Evolutionary conservation across 176 grass and related monocot species (phyloP), one percentile per base, ranked within the genome.

Genomic region (Microstegium vimineum): DNA sequence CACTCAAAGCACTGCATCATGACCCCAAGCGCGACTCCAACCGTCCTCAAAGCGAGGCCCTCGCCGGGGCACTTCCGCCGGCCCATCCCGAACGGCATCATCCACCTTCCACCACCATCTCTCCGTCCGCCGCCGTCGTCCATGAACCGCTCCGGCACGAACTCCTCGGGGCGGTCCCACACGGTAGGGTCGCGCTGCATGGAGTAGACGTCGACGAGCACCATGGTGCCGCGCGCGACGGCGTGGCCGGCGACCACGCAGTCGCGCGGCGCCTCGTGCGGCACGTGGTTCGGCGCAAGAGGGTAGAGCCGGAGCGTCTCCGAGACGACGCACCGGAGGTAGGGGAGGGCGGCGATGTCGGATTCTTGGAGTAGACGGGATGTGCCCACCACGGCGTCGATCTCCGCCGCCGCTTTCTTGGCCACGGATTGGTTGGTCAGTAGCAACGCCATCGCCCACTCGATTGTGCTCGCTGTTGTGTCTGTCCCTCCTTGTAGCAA

Each of bases 1-100:
- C 90, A 95, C 5, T 81, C 73, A 5, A 92, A 95, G 35, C 87
- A 95, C 2, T 95, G 90, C 12, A 95, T 0, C 79, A 95, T 73
- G 0, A 74, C 30, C 9, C 90, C 90, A 1, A 92, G 35, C 0
- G 79, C 62, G 1, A 92, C 6, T 3, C 74, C 87, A 0, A 92
- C 59, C 5, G 79, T 79, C 67, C 62, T 83, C 71, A 68, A 34
- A 0, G 79, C 90, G 0, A 95, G 85, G 3, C 47, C 79, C 49
- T 95, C 90, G 0, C 87, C 82, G 0, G 85, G 93, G 26, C 90
- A 95, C 61, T 69, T 77, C 18, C 88, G 75, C 20, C 91, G 46
- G 0, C 91, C 91, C 82, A 88, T 88, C 17, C 91, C 85, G 0
- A 90, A 93, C 5, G 88, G 82, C 67, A 90, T 84, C 87, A 90